Conservation (phyloP, 352 stramenopile species). For the Phytopythium chamaehyphon region DNA sequence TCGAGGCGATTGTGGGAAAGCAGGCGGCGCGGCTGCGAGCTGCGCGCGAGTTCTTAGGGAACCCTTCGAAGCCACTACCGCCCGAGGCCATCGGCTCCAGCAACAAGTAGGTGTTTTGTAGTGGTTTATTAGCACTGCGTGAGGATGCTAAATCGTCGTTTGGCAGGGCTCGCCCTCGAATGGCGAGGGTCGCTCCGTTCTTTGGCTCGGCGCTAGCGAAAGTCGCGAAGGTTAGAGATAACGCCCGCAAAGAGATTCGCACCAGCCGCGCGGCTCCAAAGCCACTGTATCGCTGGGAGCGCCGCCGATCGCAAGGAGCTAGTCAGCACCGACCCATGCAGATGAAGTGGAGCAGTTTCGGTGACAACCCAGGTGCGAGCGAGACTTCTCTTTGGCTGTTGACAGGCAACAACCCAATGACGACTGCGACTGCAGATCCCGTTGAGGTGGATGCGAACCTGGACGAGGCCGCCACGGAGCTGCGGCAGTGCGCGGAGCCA, state of each 20-base stretch:
- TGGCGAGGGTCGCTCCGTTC: conserved; percentile 24
- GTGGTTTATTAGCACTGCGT: background rate
- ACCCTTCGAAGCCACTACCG: conserved; percentile 10
- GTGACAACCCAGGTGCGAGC: background rate
- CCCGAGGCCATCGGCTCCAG: conserved; percentile 11
- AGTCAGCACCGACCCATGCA: background rate
- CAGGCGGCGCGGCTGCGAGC: conserved; percentile 30
- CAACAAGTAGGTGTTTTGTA: background rate
- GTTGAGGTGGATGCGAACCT: conserved; percentile 31
- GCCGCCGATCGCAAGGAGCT: conserved; percentile 19
- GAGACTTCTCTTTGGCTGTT: too few relatives aligned
- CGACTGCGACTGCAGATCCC: background rate
- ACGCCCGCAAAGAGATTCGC: conserved; percentile 32
- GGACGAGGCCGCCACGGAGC: conserved; percentile 39
- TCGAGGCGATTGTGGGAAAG: conserved; percentile 47
- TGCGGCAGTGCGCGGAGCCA: conserved; percentile 38
- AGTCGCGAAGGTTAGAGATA: conserved; percentile 13
- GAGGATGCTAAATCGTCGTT: too few relatives aligned
- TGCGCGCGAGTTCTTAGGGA: conserved; percentile 26
- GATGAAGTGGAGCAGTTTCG: background rate
- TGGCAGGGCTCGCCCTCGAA: conserved; percentile 12
- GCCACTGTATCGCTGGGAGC: conserved; percentile 59
- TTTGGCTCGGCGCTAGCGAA: conserved; percentile 21
- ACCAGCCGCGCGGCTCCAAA: conserved; percentile 27
- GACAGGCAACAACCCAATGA: too few relatives aligned